A percentile compares a stretch with the other conserved stretches of the same genome.
Conservation (phyloP, 495 filamentous ascomycete genomes). For the Aspergillus carlsbadensis region DNA sequence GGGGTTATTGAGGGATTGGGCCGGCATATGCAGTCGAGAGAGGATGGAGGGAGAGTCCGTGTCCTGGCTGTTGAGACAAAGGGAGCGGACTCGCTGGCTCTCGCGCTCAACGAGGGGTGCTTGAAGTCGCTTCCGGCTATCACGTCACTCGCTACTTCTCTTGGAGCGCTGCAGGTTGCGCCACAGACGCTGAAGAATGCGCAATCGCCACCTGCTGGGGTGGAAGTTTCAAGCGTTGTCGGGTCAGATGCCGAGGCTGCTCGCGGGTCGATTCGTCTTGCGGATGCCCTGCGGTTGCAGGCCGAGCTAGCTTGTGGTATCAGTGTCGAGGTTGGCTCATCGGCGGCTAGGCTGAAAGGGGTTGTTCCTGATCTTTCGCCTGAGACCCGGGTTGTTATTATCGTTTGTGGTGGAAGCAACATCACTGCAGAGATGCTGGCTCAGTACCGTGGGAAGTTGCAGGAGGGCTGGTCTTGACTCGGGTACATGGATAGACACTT, state of each 20-base stretch:
- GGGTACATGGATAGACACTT: too few relatives aligned
- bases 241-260: slow-evolving; percentile 78
- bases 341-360: slow-evolving; percentile 45
- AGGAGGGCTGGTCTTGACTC: slow-evolving; percentile 30
- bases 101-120: slow-evolving; percentile 52
- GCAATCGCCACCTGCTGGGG: slow-evolving; percentile 28
- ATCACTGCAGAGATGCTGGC: slow-evolving; percentile 64
- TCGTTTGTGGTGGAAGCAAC: slow-evolving; percentile 82
- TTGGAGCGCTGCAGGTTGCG: slow-evolving; percentile 73
- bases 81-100: slow-evolving; percentile 69
- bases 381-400: slow-evolving; percentile 70
- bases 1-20: slow-evolving; percentile 72
- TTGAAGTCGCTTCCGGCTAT: slow-evolving; percentile 66
- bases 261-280: slow-evolving; percentile 64
- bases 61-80: slow-evolving; percentile 77
- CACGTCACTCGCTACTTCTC: slow-evolving; percentile 70
- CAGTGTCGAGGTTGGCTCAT: slow-evolving; percentile 52
- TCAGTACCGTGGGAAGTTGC: slow-evolving; percentile 52
- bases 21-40: slow-evolving; percentile 26
- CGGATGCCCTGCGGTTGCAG: slow-evolving; percentile 73
- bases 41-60: slow-evolving; percentile 28
- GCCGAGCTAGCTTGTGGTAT: slow-evolving; percentile 87
- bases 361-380: slow-evolving; percentile 51
- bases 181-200: slow-evolving; percentile 64
- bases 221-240: slow-evolving; percentile 60